Evolutionary conservation across 2,329 filamentous ascomycete species (phyloP).

Genomic region (Cercospora beticola): DNA sequence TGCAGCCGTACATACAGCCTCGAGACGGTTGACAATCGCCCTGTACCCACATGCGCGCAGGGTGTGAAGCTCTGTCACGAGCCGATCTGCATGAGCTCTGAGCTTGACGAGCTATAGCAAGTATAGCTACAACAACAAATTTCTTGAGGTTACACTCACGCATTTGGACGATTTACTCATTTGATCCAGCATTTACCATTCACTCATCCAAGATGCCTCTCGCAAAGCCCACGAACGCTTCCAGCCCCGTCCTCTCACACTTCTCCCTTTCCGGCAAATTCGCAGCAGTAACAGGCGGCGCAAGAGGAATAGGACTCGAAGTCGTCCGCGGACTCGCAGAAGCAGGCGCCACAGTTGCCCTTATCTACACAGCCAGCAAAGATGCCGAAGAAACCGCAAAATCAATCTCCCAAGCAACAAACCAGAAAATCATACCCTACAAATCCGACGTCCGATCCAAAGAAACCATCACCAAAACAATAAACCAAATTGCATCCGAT

Average conservation of each 20-base stretch:
- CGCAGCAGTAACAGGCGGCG: conserved; percentile 82
- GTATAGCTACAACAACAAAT: not conserved
- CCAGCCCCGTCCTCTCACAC: conserved; percentile 25
- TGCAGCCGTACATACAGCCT: not conserved
- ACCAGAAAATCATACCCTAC: conserved; percentile 47
- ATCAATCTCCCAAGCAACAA: conserved; percentile 23
- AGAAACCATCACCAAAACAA: conserved; percentile 64
- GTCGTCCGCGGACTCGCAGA: conserved; percentile 87
- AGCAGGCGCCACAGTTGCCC: conserved; percentile 79
- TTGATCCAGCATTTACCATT: not conserved
- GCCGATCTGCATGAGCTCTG: not conserved
- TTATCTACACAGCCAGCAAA: conserved; percentile 85
- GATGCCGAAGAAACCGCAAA: conserved; percentile 30
- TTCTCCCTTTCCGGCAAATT: conserved; percentile 82
- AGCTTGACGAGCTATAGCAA: not conserved
- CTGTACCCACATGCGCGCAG: not conserved
- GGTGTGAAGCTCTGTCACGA: not conserved
- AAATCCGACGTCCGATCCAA: conserved; percentile 74
- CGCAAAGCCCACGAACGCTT: conserved; percentile 24
- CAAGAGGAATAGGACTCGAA: conserved; percentile 79
- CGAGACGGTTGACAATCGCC: not conserved
- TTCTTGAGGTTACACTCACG: not conserved
- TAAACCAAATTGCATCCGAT: conserved; percentile 64
- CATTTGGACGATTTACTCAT: not conserved
- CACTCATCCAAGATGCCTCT: conserved; percentile 24